Percentiles rank a stretch among this genome's conserved stretches.
Conservation (phyloP, 495 filamentous ascomycete genomes). For the Aspergillus indologenus region DNA sequence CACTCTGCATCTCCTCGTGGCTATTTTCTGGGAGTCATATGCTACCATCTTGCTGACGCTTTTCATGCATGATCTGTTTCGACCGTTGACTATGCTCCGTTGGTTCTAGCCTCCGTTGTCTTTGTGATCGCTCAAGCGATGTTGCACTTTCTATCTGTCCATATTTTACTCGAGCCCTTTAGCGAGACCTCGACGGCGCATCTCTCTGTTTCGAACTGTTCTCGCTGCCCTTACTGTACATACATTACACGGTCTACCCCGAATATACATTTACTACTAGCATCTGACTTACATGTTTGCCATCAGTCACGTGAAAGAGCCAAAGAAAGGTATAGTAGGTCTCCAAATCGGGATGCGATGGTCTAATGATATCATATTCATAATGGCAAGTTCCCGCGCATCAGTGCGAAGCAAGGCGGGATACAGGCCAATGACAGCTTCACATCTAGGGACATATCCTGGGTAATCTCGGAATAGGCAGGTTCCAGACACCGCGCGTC, state of each 20-base stretch:
- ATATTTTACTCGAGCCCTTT: slow-evolving; percentile 10
- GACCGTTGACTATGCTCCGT: background rate
- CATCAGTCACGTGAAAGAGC: background rate
- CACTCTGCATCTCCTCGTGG: background rate
- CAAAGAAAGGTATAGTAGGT: too few relatives aligned
- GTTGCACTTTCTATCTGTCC: background rate
- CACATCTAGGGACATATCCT: too few relatives aligned
- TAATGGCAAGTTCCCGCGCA: too few relatives aligned
- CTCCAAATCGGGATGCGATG: too few relatives aligned
- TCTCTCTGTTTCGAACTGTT: background rate
- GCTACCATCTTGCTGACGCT: slow-evolving; percentile 8
- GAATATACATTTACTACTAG: background rate
- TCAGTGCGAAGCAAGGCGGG: too few relatives aligned
- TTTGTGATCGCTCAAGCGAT: slow-evolving; percentile 4
- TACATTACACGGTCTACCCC: background rate
- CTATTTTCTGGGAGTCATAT: slow-evolving; percentile 7
- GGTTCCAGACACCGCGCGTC: too few relatives aligned
- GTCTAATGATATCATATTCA: too few relatives aligned
- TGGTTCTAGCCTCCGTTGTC: background rate
- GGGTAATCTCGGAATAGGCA: too few relatives aligned
- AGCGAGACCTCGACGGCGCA: slow-evolving; percentile 10
- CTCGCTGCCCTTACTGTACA: slow-evolving; percentile 3
- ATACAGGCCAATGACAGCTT: too few relatives aligned
- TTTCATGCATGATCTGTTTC: slow-evolving; percentile 7
- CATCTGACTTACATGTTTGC: background rate